Evolutionary conservation across 768 basidiomycete species (phyloP), one percentile per base, ranked within the genome.

Genomic region (Trametes maxima): DNA sequence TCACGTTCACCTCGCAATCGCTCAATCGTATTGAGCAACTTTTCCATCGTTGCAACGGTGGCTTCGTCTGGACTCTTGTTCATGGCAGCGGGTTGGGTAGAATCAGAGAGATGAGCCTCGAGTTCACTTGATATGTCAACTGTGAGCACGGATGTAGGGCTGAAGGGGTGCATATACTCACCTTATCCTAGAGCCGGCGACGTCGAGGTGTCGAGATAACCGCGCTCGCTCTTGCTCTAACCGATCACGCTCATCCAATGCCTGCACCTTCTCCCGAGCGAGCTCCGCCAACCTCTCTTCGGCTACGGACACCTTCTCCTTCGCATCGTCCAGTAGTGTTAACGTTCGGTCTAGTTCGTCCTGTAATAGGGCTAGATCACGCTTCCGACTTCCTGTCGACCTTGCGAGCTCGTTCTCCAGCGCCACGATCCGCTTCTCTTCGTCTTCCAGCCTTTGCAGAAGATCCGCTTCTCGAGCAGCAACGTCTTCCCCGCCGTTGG

Each of bases 1-100:
- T 92, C 86, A 5, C 90, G 80, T 65, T 92, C 89, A 4, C 72
- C 71, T 5, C 90, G 85, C 47, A 92, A 76, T 36, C 90, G 83
- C n/a, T 85, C 82, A 44, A 90, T 76, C 1, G 89, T 85, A 25
- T 72, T 72, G 51, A 92, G 76, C 22, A 92, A 77, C 40, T 80
- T 82, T 62, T 83, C 83, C 37, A 65, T 59, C 14, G 49, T 65
- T 0, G 64, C 67, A 1, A 65, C 64, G 6, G 67, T 68, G 44
- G 55, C 60, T 40, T 58, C 52, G 43, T 64, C 64, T 5, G 49
- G 51, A 25, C 21, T 36, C 35, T 49, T 35, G n/a, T 28, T 35
- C 14, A 24, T 21, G 4, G 54, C 16, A 2, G 52, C 43, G 10
- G 19, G 37, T 12, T 39, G 54, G 25, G 59, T 50, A 3, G 65